phyloP scores from a whole-genome alignment of 257 asterid genomes.

The Jacaranda mimosifolia region DNA sequence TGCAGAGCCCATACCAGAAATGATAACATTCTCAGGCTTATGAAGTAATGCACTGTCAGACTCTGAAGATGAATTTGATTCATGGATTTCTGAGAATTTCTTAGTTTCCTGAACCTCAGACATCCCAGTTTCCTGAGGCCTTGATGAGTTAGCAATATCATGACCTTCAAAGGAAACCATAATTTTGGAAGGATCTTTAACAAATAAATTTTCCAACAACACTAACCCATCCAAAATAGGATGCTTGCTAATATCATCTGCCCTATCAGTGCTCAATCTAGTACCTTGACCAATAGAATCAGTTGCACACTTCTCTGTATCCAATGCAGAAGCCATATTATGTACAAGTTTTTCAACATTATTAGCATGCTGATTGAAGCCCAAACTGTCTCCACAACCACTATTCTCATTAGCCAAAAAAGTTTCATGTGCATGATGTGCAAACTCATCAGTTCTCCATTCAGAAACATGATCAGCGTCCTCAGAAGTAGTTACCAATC shows the following conservation, averaged over 20 bases:
- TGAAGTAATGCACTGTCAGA: conserved; percentile 39
- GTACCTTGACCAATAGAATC: conserved; percentile 33
- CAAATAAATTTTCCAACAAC: conserved; percentile 31
- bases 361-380: conserved; percentile 32
- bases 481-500: conserved; percentile 11
- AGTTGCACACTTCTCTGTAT: conserved; percentile 33
- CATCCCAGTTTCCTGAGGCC: conserved; percentile 36
- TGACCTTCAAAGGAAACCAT: conserved; percentile 36
- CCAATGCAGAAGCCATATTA: conserved; percentile 37
- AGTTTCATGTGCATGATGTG: conserved; percentile 33
- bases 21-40: conserved; percentile 38
- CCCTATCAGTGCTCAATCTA: conserved; percentile 29
- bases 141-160: conserved; percentile 38
- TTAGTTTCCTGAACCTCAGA: conserved; percentile 35
- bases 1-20: conserved; percentile 35
- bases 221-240: conserved; percentile 33
- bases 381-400: conserved; percentile 32
- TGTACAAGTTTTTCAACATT: conserved; percentile 25
- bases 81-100: conserved; percentile 31
- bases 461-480: conserved; percentile 30
- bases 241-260: conserved; percentile 29
- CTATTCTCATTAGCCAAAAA: conserved; percentile 28
- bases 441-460: conserved; percentile 37
- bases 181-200: conserved; percentile 37
- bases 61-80: conserved; percentile 41